phyloP scores from a whole-genome alignment of 768 basidiomycete species.

The Tulasnella sp. region DNA sequence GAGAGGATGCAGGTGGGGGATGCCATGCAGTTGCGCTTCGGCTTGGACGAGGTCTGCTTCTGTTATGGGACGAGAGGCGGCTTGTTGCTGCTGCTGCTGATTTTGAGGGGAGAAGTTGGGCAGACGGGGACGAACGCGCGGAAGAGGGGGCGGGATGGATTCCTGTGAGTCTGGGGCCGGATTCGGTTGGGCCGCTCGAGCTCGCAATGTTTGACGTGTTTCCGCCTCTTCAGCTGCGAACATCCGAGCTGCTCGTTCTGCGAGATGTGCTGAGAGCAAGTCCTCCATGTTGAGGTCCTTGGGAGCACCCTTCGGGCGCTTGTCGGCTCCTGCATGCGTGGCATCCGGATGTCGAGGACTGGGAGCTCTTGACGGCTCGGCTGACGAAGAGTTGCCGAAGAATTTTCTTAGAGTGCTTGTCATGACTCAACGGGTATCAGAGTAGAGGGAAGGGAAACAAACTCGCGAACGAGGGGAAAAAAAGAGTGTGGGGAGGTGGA shows the following conservation, averaged over 20 bases:
- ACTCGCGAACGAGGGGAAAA: background rate
- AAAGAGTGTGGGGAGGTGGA: background rate
- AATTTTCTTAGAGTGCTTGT: background rate
- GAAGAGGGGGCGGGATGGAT: background rate
- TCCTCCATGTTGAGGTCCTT: conserved; percentile 13
- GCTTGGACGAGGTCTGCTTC: background rate
- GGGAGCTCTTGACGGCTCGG: background rate
- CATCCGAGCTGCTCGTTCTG: conserved; percentile 3
- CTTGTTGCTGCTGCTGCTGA: background rate
- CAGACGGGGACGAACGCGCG: background rate
- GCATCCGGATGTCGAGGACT: background rate
- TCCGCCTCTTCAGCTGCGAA: conserved; percentile 3
- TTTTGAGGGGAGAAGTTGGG: background rate
- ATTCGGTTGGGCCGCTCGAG: background rate
- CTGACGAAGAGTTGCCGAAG: background rate
- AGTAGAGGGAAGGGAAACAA: background rate
- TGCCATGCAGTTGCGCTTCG: background rate
- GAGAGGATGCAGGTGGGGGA: background rate
- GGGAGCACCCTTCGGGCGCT: background rate
- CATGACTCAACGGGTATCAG: background rate
- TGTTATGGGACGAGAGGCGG: background rate
- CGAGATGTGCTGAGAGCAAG: conserved; percentile 1
- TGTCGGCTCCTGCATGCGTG: background rate
- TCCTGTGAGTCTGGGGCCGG: background rate
- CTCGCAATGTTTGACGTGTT: background rate